Conservation (phyloP, 352 stramenopile genomes). For the Globisporangium solare region DNA sequence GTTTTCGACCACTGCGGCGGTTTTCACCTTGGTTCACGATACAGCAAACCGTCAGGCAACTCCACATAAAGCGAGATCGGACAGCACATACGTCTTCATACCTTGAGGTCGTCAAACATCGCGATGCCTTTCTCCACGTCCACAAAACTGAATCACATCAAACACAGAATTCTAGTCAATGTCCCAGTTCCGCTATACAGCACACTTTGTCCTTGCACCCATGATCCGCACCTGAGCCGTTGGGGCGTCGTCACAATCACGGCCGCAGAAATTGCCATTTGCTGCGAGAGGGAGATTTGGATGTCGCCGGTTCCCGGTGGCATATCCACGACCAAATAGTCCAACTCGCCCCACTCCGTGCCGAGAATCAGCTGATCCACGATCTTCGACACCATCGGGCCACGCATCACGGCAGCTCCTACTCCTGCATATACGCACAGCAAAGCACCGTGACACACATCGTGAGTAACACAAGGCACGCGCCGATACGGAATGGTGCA, state of each 20-base stretch:
- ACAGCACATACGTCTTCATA: constrained; percentile 4
- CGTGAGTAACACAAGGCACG: constrained; percentile 14
- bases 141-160: constrained; percentile 77
- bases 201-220: not conserved
- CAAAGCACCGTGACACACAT: constrained; percentile 4
- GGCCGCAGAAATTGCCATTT: constrained; percentile 95
- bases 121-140: constrained; percentile 98
- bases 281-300: constrained; percentile 97
- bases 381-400: constrained; percentile 98
- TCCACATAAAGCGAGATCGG: no score
- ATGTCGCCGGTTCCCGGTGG: constrained; percentile 99
- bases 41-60: not conserved
- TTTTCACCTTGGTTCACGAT: constrained; percentile 80
- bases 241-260: constrained; percentile 99
- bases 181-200: not conserved
- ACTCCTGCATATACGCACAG: constrained; percentile 37
- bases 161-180: not conserved
- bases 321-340: constrained; percentile 99
- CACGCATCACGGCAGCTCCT: constrained; percentile 93
- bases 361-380: constrained; percentile 94
- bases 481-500: not conserved
- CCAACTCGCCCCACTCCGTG: constrained; percentile 98
- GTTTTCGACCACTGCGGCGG: constrained; percentile 98
- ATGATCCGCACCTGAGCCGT: constrained; percentile 76
- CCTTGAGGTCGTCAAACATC: constrained; percentile 98